A percentile compares a stretch with the other conserved stretches of the same genome.
phyloP scores from a whole-genome alignment of 2,329 filamentous ascomycete genomes.

The Verticillium alfalfae region DNA sequence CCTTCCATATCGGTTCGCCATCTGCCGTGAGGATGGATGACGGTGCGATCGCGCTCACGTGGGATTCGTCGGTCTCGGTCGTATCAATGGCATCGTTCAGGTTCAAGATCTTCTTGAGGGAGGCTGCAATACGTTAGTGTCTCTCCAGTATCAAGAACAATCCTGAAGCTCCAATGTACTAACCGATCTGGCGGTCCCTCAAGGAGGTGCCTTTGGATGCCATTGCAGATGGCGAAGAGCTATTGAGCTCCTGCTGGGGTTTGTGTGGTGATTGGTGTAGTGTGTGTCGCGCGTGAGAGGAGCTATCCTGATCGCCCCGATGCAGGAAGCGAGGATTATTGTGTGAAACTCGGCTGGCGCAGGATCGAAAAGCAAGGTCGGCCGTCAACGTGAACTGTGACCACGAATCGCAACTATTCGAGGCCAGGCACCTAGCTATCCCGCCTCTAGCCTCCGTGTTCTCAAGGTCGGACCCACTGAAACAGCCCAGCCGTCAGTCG shows the following conservation, averaged over 20 bases:
- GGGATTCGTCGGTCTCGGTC: constrained; percentile 56
- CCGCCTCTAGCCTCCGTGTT: neutral
- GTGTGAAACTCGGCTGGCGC: neutral
- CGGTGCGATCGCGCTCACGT: constrained; percentile 54
- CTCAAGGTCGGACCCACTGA: neutral
- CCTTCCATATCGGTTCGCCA: constrained; percentile 95
- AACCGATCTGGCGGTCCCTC: constrained; percentile 47
- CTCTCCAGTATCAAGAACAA: neutral
- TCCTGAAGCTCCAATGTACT: neutral
- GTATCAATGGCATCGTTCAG: constrained; percentile 70
- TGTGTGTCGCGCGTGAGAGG: neutral
- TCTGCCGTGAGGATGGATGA: constrained; percentile 77
- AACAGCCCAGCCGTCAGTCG: neutral
- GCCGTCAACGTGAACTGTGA: neutral
- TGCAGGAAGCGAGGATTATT: no score
- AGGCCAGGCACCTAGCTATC: neutral
- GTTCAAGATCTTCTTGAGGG: constrained; percentile 93
- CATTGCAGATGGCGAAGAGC: constrained; percentile 26
- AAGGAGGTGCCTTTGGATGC: constrained; percentile 39
- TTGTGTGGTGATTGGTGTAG: neutral
- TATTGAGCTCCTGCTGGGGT: constrained; percentile 10
- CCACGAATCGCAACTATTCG: neutral
- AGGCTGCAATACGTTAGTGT: constrained; percentile 47
- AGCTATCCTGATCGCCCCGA: neutral
- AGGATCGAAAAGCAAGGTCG: neutral